Percentiles rank a stretch among this genome's conserved stretches.
Conservation (phyloP, 257 asterid genomes). For the Nicotiana paniculata region DNA sequence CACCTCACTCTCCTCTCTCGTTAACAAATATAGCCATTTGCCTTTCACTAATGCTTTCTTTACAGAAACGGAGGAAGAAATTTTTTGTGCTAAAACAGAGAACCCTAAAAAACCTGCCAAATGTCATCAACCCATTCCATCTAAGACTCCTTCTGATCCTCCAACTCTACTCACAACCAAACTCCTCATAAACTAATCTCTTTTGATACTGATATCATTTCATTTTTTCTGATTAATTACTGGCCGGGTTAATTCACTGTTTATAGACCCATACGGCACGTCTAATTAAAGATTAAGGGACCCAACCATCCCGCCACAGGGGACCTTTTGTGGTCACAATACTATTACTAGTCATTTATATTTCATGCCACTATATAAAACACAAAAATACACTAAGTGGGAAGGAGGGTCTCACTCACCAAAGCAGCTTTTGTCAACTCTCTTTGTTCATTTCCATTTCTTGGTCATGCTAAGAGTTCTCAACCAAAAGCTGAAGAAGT, state of each 20-base stretch:
- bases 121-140: slow-evolving; percentile 16
- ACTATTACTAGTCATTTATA: background rate
- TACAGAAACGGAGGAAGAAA: background rate
- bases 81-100: background rate
- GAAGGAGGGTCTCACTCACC: background rate
- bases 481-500: slow-evolving; percentile 47
- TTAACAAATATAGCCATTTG: background rate
- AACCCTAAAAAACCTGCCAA: slow-evolving; percentile 6
- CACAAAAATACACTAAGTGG: background rate
- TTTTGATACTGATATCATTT: too few species aligned
- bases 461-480: slow-evolving; percentile 40
- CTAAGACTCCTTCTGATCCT: slow-evolving; percentile 14
- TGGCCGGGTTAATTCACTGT: background rate
- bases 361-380: slow-evolving; percentile 18
- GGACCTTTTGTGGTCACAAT: background rate
- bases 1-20: background rate
- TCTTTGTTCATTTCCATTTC: background rate
- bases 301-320: too few species aligned
- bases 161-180: slow-evolving; percentile 17
- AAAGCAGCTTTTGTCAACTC: background rate
- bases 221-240: too few species aligned
- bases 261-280: too few species aligned
- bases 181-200: background rate
- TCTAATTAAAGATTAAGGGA: background rate
- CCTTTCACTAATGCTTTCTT: background rate